Conservation (phyloP, 768 basidiomycete genomes). For the Naganishia onofrii region DNA sequence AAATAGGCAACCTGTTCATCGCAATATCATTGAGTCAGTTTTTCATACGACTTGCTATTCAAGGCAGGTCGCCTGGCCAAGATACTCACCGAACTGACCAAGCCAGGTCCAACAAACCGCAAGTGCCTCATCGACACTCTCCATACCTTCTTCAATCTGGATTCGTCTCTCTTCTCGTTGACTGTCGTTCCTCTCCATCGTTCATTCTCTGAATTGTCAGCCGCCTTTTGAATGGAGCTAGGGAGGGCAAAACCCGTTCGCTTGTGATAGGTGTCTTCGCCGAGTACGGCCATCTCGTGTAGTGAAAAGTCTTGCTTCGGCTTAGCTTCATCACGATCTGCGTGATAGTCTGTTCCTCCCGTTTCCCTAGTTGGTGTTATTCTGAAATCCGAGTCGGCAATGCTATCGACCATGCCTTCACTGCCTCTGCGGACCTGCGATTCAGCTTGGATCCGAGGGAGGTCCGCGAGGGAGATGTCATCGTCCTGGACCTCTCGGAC, state of each 20-base stretch:
- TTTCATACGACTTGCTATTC: neutral
- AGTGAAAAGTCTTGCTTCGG: neutral
- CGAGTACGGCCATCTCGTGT: neutral
- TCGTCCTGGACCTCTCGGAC: slow-evolving; percentile 3
- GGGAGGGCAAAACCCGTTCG: neutral
- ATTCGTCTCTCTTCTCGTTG: slow-evolving; percentile 1
- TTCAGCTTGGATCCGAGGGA: slow-evolving; percentile 4
- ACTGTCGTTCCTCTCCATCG: neutral
- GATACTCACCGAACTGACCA: slow-evolving; percentile 67
- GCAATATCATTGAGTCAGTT: neutral
- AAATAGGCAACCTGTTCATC: slow-evolving; percentile 59
- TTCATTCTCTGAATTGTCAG: neutral
- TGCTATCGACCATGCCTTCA: neutral
- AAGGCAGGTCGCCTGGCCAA: neutral
- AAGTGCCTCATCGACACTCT: slow-evolving; percentile 37
- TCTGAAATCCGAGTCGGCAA: neutral
- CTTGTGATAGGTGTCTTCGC: neutral
- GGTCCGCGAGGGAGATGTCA: slow-evolving; percentile 21
- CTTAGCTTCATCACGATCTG: neutral
- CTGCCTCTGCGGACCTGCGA: neutral
- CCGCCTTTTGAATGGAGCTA: too few species aligned
- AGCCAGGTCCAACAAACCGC: slow-evolving; percentile 67
- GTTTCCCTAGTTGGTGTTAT: neutral
- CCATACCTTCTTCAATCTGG: slow-evolving; percentile 12
- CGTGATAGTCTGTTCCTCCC: neutral